Evolutionary conservation across 495 filamentous ascomycete species (phyloP).

Genomic region (Trichoderma reesei): DNA sequence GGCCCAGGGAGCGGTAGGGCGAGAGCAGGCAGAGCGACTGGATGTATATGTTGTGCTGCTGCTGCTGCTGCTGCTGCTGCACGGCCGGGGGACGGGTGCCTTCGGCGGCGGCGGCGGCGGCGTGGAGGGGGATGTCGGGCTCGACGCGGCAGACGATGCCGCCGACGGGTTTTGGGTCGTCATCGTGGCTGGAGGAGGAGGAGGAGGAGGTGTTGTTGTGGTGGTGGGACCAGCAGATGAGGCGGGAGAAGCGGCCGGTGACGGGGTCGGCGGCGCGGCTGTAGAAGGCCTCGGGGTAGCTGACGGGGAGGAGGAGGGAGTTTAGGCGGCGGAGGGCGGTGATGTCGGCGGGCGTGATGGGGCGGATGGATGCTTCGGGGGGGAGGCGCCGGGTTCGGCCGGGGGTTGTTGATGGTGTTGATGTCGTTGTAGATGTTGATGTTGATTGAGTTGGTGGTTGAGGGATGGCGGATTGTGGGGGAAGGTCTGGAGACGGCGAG

Average conservation of each 20-base stretch:
- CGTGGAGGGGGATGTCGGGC: slow-evolving; percentile 21
- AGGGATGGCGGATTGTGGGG: neutral
- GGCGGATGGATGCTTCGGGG: slow-evolving; percentile 45
- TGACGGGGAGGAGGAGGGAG: slow-evolving; percentile 71
- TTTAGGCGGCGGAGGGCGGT: slow-evolving; percentile 74
- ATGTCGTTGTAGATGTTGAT: neutral
- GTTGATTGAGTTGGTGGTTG: neutral
- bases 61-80: no score
- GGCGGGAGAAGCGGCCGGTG: slow-evolving; percentile 60
- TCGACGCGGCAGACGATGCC: slow-evolving; percentile 79
- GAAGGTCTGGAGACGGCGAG: neutral
- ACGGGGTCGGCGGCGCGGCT: slow-evolving; percentile 59
- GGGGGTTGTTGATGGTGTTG: slow-evolving; percentile 14
- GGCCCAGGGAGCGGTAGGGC: slow-evolving; percentile 67
- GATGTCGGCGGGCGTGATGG: slow-evolving; percentile 52
- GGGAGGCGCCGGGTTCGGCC: no score
- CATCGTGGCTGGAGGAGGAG: no score
- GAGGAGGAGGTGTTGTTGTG: no score
- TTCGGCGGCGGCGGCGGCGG: slow-evolving; percentile 15
- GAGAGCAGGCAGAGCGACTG: slow-evolving; percentile 76
- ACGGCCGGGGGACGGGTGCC: slow-evolving; percentile 14
- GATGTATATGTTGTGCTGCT: slow-evolving; percentile 81
- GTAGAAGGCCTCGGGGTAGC: slow-evolving; percentile 85
- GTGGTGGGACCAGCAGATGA: slow-evolving; percentile 54
- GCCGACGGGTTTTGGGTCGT: slow-evolving; percentile 57